Percentiles rank a stretch among this genome's conserved stretches.
phyloP scores from a whole-genome alignment of 352 stramenopile genomes.

The Phytophthora constricta region DNA sequence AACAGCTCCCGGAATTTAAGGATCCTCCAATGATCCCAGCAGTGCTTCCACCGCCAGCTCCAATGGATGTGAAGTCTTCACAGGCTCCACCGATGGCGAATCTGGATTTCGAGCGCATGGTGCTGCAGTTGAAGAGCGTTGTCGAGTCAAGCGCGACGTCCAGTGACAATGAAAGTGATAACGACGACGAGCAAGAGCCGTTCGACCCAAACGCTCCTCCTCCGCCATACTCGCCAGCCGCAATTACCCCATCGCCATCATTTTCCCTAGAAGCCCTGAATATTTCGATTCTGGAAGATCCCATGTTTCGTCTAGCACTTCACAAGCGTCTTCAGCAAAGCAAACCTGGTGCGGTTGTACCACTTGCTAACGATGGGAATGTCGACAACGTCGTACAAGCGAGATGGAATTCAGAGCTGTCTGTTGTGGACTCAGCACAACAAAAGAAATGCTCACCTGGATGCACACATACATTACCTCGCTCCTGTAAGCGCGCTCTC shows the following conservation, averaged over 20 bases:
- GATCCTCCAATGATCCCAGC: background rate
- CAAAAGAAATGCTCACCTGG: constrained; percentile 28
- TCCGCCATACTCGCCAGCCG: constrained; percentile 35
- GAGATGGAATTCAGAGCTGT: constrained; percentile 2
- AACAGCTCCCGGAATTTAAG: constrained; percentile 60
- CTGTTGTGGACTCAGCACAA: constrained; percentile 13
- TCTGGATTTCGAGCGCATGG: constrained; percentile 80
- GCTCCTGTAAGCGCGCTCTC: constrained; percentile 19
- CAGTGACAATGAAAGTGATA: constrained; percentile 43
- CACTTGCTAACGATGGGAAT: constrained; percentile 1
- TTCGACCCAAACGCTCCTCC: constrained; percentile 24
- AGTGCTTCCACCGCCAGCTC: constrained; percentile 30
- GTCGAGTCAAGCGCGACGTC: constrained; percentile 43
- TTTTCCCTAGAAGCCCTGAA: constrained; percentile 18
- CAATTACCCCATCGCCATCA: background rate
- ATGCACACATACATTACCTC: constrained; percentile 37
- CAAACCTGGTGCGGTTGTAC: constrained; percentile 1
- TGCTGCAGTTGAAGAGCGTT: constrained; percentile 73
- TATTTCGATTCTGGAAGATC: constrained; percentile 44
- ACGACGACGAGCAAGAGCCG: constrained; percentile 34
- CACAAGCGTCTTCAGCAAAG: constrained; percentile 24
- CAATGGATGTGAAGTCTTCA: constrained; percentile 18
- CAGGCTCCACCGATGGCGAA: constrained; percentile 43
- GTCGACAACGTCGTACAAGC: background rate
- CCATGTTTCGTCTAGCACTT: constrained; percentile 49